A percentile compares a stretch with the other conserved stretches of the same genome.
Conservation (phyloP, 2,329 filamentous ascomycete genomes). For the Arthrocladium fulminans region DNA sequence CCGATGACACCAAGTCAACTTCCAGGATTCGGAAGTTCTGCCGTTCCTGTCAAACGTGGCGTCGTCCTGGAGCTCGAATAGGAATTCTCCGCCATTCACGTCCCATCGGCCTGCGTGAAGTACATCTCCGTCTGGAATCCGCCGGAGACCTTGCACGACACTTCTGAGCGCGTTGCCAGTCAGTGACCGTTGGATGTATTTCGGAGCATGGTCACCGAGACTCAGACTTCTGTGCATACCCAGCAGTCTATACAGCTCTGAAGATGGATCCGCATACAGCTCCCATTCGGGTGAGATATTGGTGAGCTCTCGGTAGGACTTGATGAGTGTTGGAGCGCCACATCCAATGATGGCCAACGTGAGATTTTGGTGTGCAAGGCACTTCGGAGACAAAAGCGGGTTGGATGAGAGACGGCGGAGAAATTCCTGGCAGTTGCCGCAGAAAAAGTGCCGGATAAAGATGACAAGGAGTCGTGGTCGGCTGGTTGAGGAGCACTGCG, state of each 20-base stretch:
- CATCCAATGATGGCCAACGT: slow-evolving; percentile 64
- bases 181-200: slow-evolving; percentile 53
- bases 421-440: slow-evolving; percentile 73
- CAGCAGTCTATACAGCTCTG: slow-evolving; percentile 56
- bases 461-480: slow-evolving; percentile 52
- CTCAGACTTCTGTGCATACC: slow-evolving; percentile 59
- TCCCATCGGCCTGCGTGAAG: slow-evolving; percentile 56
- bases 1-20: slow-evolving; percentile 68
- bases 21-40: slow-evolving; percentile 41
- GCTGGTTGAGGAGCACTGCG: not conserved
- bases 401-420: slow-evolving; percentile 53
- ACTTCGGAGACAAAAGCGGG: slow-evolving; percentile 38
- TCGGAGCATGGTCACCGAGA: slow-evolving; percentile 50
- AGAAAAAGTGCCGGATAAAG: slow-evolving; percentile 74
- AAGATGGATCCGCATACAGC: slow-evolving; percentile 67
- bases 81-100: slow-evolving; percentile 68
- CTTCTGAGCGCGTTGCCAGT: slow-evolving; percentile 39
- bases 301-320: slow-evolving; percentile 55
- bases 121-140: slow-evolving; percentile 49
- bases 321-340: slow-evolving; percentile 59
- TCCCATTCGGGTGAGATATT: slow-evolving; percentile 52
- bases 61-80: slow-evolving; percentile 49
- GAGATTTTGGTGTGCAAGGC: slow-evolving; percentile 43
- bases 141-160: slow-evolving; percentile 50
- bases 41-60: slow-evolving; percentile 3